phyloP scores from a whole-genome alignment of 2,329 filamentous ascomycete genomes.

The Venturia pyrina region DNA sequence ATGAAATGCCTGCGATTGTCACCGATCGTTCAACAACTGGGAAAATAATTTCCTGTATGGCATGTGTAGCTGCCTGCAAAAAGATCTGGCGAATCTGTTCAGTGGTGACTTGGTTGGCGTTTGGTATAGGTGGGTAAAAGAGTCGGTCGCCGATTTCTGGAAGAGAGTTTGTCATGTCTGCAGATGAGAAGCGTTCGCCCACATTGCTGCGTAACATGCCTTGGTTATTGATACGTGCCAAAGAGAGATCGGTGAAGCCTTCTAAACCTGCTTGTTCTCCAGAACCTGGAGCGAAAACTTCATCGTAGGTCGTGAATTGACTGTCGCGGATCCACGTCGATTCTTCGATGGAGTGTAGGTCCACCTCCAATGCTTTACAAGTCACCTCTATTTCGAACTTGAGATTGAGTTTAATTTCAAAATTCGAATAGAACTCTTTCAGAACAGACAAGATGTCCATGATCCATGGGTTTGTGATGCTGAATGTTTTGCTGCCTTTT shows the following conservation, averaged over 20 bases:
- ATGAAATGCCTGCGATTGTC: conserved; percentile 94
- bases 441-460: conserved; percentile 91
- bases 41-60: conserved; percentile 91
- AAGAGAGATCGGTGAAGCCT: conserved; percentile 68
- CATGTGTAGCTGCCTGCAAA: conserved; percentile 73
- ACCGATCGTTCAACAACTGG: conserved; percentile 96
- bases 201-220: conserved; percentile 36
- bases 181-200: conserved; percentile 62
- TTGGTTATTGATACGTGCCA: conserved; percentile 55
- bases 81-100: conserved; percentile 64
- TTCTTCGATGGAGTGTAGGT: conserved; percentile 84
- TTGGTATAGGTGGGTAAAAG: conserved; percentile 61
- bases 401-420: conserved; percentile 87
- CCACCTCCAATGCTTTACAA: conserved; percentile 84
- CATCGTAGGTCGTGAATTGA: conserved; percentile 52
- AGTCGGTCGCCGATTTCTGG: conserved; percentile 75
- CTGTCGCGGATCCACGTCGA: conserved; percentile 78
- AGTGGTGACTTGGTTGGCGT: conserved; percentile 66
- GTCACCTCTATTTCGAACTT: conserved; percentile 99
- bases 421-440: conserved; percentile 87
- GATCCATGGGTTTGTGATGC: conserved; percentile 90
- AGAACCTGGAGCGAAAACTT: conserved; percentile 44
- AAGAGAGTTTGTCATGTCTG: conserved; percentile 66
- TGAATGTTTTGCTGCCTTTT: conserved; percentile 71
- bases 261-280: conserved; percentile 53